Conservation (phyloP, 352 stramenopile genomes). For the Phytophthora megakarya region DNA sequence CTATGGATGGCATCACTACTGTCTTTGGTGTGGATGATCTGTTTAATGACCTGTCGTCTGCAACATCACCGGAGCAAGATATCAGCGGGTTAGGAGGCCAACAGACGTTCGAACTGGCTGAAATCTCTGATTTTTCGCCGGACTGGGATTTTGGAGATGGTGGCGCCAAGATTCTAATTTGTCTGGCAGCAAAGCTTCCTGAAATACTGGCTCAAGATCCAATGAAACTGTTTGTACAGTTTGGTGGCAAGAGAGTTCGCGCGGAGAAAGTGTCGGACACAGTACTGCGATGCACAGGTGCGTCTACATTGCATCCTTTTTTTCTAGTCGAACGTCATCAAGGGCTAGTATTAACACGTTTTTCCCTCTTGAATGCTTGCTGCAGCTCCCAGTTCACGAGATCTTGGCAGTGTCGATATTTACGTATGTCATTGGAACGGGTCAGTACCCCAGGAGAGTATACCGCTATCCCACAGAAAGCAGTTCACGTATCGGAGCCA, state of each 20-base stretch:
- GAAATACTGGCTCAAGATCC: slow-evolving; percentile 24
- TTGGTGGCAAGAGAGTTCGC: slow-evolving; percentile 51
- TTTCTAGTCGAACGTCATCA: not conserved
- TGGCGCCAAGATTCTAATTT: slow-evolving; percentile 86
- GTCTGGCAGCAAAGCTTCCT: slow-evolving; percentile 55
- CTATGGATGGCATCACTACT: slow-evolving; percentile 34
- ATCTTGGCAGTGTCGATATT: slow-evolving; percentile 57
- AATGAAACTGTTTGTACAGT: slow-evolving; percentile 71
- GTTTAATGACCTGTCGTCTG: slow-evolving; percentile 31
- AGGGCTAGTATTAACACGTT: no score
- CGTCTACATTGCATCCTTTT: slow-evolving; percentile 14
- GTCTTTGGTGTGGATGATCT: slow-evolving; percentile 37
- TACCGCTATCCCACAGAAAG: slow-evolving; percentile 55
- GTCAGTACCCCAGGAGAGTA: slow-evolving; percentile 26
- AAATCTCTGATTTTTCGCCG: slow-evolving; percentile 84
- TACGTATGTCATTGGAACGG: slow-evolving; percentile 55
- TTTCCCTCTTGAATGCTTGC: not conserved
- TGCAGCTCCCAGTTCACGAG: slow-evolving; percentile 51
- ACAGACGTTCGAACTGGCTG: slow-evolving; percentile 40
- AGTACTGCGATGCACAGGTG: slow-evolving; percentile 79
- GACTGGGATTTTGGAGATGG: slow-evolving; percentile 82
- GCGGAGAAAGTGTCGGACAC: slow-evolving; percentile 75
- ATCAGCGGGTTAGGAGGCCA: slow-evolving; percentile 19
- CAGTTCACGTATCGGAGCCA: slow-evolving; percentile 65
- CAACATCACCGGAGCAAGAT: slow-evolving; percentile 5